Percentiles rank a stretch among this genome's conserved stretches.
These are phyloP conservation scores for Ophiostoma pallidulum DNA, from an alignment of 2,329 filamentous ascomycete species.

Conservation along the genomic window DNA sequence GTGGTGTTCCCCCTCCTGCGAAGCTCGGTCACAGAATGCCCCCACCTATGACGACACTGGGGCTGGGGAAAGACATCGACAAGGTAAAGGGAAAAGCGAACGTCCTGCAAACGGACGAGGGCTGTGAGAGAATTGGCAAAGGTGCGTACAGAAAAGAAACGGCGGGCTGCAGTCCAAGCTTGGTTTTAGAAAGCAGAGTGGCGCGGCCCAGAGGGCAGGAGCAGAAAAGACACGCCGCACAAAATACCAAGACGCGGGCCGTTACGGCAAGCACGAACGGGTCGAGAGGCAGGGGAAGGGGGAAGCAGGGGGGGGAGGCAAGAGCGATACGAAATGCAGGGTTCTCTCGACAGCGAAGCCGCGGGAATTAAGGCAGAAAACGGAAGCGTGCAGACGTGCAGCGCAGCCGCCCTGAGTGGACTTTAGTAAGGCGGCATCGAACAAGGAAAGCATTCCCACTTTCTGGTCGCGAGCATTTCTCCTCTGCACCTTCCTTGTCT, in stretches of 20 bases:
- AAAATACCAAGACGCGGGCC: too few species aligned
- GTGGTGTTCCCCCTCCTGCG: too few species aligned
- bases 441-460: background rate
- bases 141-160: too few species aligned
- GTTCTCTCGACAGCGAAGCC: background rate
- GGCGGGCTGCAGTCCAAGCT: too few species aligned
- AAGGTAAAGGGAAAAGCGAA: background rate
- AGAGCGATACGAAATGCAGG: background rate
- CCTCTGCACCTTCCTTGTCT: background rate
- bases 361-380: background rate
- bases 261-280: too few species aligned
- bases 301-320: too few species aligned
- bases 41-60: slow-evolving; percentile 16
- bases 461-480: background rate
- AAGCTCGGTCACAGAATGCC: background rate
- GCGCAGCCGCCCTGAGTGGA: background rate
- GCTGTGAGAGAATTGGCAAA: too few species aligned
- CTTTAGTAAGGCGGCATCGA: background rate
- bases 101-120: too few species aligned
- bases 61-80: background rate
- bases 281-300: background rate
- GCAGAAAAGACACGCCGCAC: too few species aligned
- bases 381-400: background rate
- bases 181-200: too few species aligned
- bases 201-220: too few species aligned